Evolutionary conservation across 768 basidiomycete genomes (phyloP), one percentile per base, ranked within the genome.

Genomic region (Agrocybe pediades): DNA sequence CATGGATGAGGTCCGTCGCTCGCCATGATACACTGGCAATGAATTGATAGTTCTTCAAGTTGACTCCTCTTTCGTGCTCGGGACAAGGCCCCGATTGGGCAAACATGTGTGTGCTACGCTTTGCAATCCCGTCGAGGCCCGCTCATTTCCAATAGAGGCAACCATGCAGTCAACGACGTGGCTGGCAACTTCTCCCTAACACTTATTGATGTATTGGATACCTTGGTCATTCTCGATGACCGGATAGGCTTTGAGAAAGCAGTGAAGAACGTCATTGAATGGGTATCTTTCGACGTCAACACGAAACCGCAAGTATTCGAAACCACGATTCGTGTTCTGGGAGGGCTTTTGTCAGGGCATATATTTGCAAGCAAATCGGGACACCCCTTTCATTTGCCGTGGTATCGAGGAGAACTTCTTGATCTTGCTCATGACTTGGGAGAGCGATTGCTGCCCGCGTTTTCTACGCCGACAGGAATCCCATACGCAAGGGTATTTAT

Each of bases 261-360:
- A 2, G 87, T 98, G 47, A 83, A 82, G 54, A 84, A 90, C 57
- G 83, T 94, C 49, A 88, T 96, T 46, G 71, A 84, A 49, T 85
- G 83, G 79, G 90, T 97, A 33, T 87, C 87, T 0, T 98, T 97
- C 68, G 91, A 98, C 65, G 88, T 94, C 53, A 87, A 98, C 70
- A 93, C 92, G 39, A 92, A 86, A 69, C 94, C 97, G n/a, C 96
- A 99, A 78, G 89, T 98, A 3, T 99, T 99, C 64, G 96, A 99
- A 74, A 92, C 91, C 9, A 98, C 92, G 1, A 98, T 98, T 51
- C 85, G 95, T 23, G 92, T 95, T 6, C 75, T 99, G 8, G 97
- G 97, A 2, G 93, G 94, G 3, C 80, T 99, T 30, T 68, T 95
- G 13, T 92, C 91, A 6, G 94, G 84, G 21, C 94, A 95, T 62